A percentile compares a stretch with the other conserved stretches of the same genome.
Evolutionary conservation across 2,329 filamentous ascomycete species (phyloP).

Genomic region (Epichloe festucae): DNA sequence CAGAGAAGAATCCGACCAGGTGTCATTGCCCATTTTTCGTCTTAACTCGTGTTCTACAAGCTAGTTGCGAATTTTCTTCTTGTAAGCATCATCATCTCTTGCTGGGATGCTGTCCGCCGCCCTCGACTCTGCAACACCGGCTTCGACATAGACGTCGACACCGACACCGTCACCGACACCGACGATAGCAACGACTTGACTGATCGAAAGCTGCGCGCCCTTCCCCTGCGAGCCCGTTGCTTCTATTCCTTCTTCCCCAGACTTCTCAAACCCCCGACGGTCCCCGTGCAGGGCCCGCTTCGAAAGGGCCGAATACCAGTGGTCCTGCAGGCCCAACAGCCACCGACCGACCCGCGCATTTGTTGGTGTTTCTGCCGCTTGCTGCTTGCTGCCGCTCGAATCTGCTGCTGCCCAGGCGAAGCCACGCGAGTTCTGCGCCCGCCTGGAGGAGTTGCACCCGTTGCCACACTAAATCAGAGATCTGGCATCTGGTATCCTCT

Average conservation of each 20-base stretch:
- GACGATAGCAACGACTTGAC: neutral
- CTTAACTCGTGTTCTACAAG: neutral
- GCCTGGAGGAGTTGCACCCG: slow-evolving; percentile 5
- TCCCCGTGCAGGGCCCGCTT: slow-evolving; percentile 21
- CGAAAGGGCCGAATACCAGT: slow-evolving; percentile 25
- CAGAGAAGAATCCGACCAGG: neutral
- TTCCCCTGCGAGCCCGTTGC: neutral
- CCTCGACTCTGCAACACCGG: neutral
- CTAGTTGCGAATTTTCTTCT: neutral
- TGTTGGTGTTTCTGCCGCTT: slow-evolving; percentile 10
- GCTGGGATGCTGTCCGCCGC: neutral
- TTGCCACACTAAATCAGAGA: slow-evolving; percentile 3
- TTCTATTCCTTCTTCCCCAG: slow-evolving; percentile 7
- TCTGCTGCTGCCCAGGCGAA: slow-evolving; percentile 1
- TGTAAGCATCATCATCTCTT: neutral
- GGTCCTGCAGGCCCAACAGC: slow-evolving; percentile 15
- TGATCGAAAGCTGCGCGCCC: neutral
- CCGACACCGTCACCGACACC: neutral
- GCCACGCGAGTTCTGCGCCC: slow-evolving; percentile 7
- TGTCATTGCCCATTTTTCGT: neutral
- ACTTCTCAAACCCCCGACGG: slow-evolving; percentile 3
- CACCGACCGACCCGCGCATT: slow-evolving; percentile 10
- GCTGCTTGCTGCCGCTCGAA: neutral
- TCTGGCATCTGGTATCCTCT: slow-evolving; percentile 2
- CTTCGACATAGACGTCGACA: neutral